Conservation (phyloP, 31 red algal genomes). For the Pterothamnion heteromorphum region DNA sequence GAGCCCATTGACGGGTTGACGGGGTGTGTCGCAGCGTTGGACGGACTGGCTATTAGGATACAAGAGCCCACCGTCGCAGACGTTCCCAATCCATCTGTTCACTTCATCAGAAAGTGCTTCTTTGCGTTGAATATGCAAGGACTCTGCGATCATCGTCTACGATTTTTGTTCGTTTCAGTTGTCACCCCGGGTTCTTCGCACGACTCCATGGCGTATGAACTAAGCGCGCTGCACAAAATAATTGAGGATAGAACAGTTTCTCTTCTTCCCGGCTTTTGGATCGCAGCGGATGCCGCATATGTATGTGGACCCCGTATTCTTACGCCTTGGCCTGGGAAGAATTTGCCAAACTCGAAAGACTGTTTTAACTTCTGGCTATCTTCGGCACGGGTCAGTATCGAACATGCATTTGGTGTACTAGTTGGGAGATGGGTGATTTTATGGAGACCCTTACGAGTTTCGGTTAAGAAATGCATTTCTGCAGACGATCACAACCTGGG, state of each 20-base stretch:
- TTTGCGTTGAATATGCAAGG: constrained; percentile 33
- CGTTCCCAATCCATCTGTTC: neutral
- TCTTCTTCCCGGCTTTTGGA: neutral
- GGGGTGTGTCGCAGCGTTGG: neutral
- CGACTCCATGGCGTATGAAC: neutral
- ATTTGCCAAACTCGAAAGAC: neutral
- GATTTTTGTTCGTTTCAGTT: neutral
- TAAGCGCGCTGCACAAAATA: neutral
- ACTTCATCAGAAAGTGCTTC: constrained; percentile 30
- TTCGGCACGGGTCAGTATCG: neutral
- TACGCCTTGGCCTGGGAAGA: constrained; percentile 1
- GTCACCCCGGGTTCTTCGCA: neutral
- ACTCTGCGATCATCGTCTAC: neutral
- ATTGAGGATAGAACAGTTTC: neutral
- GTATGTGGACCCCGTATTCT: neutral
- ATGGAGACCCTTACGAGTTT: constrained; percentile 30
- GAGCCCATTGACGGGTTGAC: neutral
- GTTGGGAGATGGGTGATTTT: constrained; percentile 16
- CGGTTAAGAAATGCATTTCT: too few species aligned
- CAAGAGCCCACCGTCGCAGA: neutral
- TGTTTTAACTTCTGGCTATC: constrained; percentile 1
- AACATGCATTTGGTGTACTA: constrained; percentile 16
- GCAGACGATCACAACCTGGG: too few species aligned
- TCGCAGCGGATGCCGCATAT: neutral
- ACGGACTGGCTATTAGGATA: constrained; percentile 27